Evolutionary conservation across 768 basidiomycete species (phyloP).

Genomic region (Dioszegia aurantiaca): DNA sequence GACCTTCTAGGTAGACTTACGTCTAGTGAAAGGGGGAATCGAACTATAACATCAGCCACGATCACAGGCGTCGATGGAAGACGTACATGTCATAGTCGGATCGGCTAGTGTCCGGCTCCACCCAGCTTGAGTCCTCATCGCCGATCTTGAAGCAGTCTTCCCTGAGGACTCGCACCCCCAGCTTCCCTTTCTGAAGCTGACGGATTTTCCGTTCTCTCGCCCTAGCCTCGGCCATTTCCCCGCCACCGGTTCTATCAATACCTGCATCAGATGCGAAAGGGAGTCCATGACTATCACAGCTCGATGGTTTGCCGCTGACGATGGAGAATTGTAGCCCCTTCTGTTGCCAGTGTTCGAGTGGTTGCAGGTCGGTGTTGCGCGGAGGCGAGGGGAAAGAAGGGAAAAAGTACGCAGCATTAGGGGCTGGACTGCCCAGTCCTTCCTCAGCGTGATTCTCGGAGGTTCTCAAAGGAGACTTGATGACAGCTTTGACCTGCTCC

Average conservation of each 20-base stretch:
- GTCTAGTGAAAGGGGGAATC: slow-evolving; percentile 34
- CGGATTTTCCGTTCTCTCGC: slow-evolving; percentile 6
- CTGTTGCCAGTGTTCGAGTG: slow-evolving; percentile 1
- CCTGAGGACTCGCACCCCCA: slow-evolving; percentile 10
- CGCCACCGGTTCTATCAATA: not conserved
- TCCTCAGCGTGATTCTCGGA: too few relatives aligned
- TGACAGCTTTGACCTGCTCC: slow-evolving; percentile 11
- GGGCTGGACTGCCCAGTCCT: not conserved
- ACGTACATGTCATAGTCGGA: slow-evolving; percentile 30
- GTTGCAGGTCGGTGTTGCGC: not conserved
- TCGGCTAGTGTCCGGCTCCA: slow-evolving; percentile 33
- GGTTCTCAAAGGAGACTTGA: not conserved
- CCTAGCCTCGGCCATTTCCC: not conserved
- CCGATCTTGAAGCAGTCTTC: slow-evolving; percentile 40
- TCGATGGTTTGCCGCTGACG: not conserved
- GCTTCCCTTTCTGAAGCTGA: slow-evolving; percentile 2
- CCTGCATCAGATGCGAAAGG: not conserved
- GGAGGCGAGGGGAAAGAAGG: slow-evolving; percentile 6
- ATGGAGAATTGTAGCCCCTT: slow-evolving; percentile 1
- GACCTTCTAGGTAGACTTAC: slow-evolving; percentile 17
- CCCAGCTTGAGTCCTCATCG: slow-evolving; percentile 20
- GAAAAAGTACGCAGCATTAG: slow-evolving; percentile 5
- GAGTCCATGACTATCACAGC: not conserved
- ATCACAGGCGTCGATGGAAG: not conserved
- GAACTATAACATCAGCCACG: slow-evolving; percentile 17